Evolutionary conservation across 2,329 filamentous ascomycete genomes (phyloP).

Genomic region (Byssochlamys sp.): DNA sequence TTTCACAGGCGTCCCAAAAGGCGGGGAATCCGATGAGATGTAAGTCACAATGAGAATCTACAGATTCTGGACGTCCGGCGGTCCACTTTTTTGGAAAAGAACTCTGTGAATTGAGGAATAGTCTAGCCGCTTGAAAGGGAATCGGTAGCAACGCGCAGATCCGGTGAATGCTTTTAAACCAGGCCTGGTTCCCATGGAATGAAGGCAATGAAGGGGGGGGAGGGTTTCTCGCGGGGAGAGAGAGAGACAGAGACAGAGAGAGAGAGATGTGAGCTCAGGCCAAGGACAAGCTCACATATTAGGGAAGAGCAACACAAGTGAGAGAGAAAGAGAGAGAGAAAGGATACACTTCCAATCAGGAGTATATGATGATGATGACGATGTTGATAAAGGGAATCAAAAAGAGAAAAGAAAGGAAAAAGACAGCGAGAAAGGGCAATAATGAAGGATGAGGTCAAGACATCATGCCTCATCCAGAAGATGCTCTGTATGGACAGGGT

Average conservation of each 20-base stretch:
- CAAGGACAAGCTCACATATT: slow-evolving; percentile 5
- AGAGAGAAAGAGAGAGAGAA: neutral
- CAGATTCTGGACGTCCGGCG: neutral
- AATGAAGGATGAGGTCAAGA: slow-evolving; percentile 2
- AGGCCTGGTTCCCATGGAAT: slow-evolving; percentile 19
- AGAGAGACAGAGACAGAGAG: too few species aligned
- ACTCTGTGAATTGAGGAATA: slow-evolving; percentile 6
- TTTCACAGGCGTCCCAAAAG: neutral
- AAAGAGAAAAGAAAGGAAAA: slow-evolving; percentile 3
- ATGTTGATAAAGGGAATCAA: neutral
- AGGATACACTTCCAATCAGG: neutral
- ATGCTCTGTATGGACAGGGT: neutral
- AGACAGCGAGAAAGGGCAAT: slow-evolving; percentile 5
- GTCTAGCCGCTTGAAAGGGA: slow-evolving; percentile 3
- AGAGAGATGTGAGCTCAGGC: slow-evolving; percentile 3
- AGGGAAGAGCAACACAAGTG: neutral
- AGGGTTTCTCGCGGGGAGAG: too few species aligned
- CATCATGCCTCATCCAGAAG: neutral
- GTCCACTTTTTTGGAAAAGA: neutral
- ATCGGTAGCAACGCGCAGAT: slow-evolving; percentile 14
- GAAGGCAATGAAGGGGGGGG: slow-evolving; percentile 22
- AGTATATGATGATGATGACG: neutral
- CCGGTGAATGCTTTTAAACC: slow-evolving; percentile 16
- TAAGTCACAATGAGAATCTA: neutral
- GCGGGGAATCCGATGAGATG: neutral